Evolutionary conservation across 306 rosid species (phyloP), one percentile per base, ranked within the genome.

Genomic region (Citrullus colocynthis): DNA sequence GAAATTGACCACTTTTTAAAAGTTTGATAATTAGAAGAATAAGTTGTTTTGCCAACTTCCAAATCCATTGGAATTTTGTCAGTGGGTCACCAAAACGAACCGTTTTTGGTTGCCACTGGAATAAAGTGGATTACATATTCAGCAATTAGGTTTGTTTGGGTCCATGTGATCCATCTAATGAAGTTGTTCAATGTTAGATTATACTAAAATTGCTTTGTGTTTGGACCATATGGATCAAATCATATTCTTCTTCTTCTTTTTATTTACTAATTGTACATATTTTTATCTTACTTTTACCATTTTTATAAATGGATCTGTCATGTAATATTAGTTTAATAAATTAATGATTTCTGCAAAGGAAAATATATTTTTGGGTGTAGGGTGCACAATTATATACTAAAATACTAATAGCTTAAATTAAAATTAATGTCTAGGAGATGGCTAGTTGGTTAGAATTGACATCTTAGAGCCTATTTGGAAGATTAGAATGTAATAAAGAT

Each of bases 81-180:
- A 45, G 57, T 70, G 57, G 75, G 76, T 72, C 59, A 72, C 76
- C 76, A 70, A 70, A 70, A 67, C 54, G 30, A 70, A 70, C 56
- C 14, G 7, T 48, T 72, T 72, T 15, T 7, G 14, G 39, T 28
- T 13, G 41, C 11, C 21, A 9, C 42, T 69, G 56, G 13, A 63
- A 16, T 63, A 7, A 32, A 34, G 18, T 63, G 42, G 70, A 34
- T 63, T 62, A 8, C 45, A 34, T 3, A 42, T 67, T 36, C 16
- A 20, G 28, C 2, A 20, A 52, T n/a, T 69, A 11, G 39, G 75
- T 70, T 70, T 30, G 37, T 4, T 16, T 21, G 13, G 18, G 39
- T 45, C 75, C 74, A 67, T 67, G 74, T 67, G 6, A 41, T 0
- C 34, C 51, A 6, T 24, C 75, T 70, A 70, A 45, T 45, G 57